Evolutionary conservation across 225 moss, liverwort and hornwort species (phyloP), one percentile per base, ranked within the genome.

Genomic region (Physcomitrium patens): DNA sequence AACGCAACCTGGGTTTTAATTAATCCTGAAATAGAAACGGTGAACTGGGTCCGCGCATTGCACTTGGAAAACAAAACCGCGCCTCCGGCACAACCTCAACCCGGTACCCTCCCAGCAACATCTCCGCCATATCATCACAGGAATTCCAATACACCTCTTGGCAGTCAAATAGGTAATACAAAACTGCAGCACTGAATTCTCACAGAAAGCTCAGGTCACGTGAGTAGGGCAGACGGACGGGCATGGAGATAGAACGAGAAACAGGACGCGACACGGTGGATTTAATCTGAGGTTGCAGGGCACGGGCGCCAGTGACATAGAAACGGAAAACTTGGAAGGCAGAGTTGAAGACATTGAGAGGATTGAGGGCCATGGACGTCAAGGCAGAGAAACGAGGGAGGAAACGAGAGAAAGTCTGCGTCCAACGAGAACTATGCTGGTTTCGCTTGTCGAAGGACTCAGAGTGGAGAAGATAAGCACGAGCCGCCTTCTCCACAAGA

Each of bases 401-500:
- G 26, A 84, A 79, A 0, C 84, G 76, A 0, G 84, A 79, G 19
- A 84, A 78, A 1, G 81, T 66, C 5, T 78, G 53, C 9, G 78
- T 74, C 86, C 84, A 87, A 2, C 79, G 73, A 17, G 60, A 46
- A 27, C 69, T 59, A 59, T 53, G 57, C 11, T 68, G 15, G 37
- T 69, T 28, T 12, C 82, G 86, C 72, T 81, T 80, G 74, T 73
- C 75, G 45, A 89, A 92, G 0, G 87, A 86, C 0, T 88, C 84
- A 0, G 88, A 89, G 6, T 92, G 92, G 17, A 80, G 85, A 0
- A 95, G 81, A 55, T 95, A 95, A 0, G 95, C 95, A 2, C 83
- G 86, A 1, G 89, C 92, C 12, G 92, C 95, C 76, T 95, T 93
- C 81, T 95, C 95, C n/a, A 95, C 92, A 53, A 95, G 60, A 0